phyloP scores from a whole-genome alignment of 2,329 filamentous ascomycete genomes.

The Ambrosiella xylebori region DNA sequence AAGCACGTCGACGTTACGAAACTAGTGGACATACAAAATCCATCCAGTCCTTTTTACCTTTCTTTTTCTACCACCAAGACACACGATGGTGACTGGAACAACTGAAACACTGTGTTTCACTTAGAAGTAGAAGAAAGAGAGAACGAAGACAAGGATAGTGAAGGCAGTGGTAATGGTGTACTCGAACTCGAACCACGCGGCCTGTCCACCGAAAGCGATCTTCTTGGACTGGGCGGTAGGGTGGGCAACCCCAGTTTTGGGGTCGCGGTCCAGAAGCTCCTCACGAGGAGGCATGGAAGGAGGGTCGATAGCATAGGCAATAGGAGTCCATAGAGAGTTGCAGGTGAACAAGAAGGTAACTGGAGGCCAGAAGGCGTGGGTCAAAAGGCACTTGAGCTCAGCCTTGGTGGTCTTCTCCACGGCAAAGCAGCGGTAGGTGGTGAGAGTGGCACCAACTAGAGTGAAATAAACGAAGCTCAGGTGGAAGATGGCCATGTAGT shows the following conservation, averaged over 20 bases:
- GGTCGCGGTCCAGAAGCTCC: slow-evolving; percentile 36
- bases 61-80: not conserved
- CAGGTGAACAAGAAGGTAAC: slow-evolving; percentile 38
- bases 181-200: slow-evolving; percentile 39
- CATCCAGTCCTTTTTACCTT: not conserved
- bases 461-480: slow-evolving; percentile 36
- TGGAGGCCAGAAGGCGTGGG: slow-evolving; percentile 45
- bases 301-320: slow-evolving; percentile 43
- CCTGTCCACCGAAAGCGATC: slow-evolving; percentile 35
- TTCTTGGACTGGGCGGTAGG: slow-evolving; percentile 35
- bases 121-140: slow-evolving; percentile 18
- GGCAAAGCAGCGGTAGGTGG: slow-evolving; percentile 33
- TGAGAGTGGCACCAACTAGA: slow-evolving; percentile 31
- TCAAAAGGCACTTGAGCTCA: slow-evolving; percentile 35
- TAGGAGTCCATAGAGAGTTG: slow-evolving; percentile 38
- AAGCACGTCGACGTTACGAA: not conserved
- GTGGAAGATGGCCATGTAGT: slow-evolving; percentile 39
- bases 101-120: not conserved
- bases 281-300: slow-evolving; percentile 40
- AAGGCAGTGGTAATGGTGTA: slow-evolving; percentile 33
- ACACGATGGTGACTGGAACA: not conserved
- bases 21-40: not conserved
- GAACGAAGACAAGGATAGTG: slow-evolving; percentile 32
- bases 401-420: slow-evolving; percentile 22
- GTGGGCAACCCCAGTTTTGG: slow-evolving; percentile 35